Conservation (phyloP, 306 rosid genomes). For the Casuarina cunninghamiana region DNA sequence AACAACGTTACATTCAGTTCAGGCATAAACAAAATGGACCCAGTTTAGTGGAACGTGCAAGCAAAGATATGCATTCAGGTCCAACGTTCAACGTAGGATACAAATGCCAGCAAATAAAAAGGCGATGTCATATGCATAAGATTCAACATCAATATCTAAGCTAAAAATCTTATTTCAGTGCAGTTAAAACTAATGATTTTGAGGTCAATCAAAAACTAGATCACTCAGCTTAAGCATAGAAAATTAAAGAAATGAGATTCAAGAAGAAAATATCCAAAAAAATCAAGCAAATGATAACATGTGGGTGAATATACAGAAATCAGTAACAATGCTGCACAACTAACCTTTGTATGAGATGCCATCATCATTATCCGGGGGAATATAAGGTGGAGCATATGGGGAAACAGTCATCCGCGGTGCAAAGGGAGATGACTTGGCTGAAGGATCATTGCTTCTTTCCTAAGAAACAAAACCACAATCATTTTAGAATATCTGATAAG, state of each 20-base stretch:
- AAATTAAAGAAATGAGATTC: background rate
- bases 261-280: conserved; percentile 10
- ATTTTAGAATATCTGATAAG: conserved; percentile 15
- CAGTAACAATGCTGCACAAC: conserved; percentile 9
- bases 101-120: background rate
- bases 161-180: background rate
- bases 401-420: conserved; percentile 68
- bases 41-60: background rate
- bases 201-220: background rate
- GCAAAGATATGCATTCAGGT: background rate
- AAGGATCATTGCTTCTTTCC: conserved; percentile 86
- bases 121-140: background rate
- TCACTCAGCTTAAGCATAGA: background rate
- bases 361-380: conserved; percentile 82
- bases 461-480: conserved; percentile 28
- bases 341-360: conserved; percentile 82
- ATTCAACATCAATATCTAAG: background rate
- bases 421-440: conserved; percentile 70
- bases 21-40: background rate
- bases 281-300: conserved; percentile 13
- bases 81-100: background rate
- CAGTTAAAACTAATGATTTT: background rate
- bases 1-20: background rate
- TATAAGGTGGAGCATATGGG: conserved; percentile 68
- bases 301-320: conserved; percentile 16